Evolutionary conservation across 768 basidiomycete genomes (phyloP).

Genomic region (Trametes maxima): DNA sequence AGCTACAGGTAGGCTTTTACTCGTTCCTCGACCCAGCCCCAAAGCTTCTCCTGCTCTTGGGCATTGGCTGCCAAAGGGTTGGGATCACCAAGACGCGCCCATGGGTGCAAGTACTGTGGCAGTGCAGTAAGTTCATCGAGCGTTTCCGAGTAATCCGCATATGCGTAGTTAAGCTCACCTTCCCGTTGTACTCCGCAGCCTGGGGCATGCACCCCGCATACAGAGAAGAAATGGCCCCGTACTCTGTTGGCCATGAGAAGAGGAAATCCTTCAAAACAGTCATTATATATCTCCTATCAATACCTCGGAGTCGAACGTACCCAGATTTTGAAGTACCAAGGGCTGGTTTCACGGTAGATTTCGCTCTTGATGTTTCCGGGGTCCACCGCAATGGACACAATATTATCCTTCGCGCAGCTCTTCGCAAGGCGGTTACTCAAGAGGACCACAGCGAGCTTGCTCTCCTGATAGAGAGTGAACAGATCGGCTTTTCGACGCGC

Average conservation of each 20-base stretch:
- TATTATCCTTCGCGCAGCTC: constrained; percentile 41
- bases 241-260: constrained; percentile 25
- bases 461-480: constrained; percentile 28
- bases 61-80: constrained; percentile 18
- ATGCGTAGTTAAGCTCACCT: constrained; percentile 32
- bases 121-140: background rate
- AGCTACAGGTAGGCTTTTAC: constrained; percentile 14
- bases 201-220: constrained; percentile 47
- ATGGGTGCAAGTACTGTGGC: constrained; percentile 33
- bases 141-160: background rate
- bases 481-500: constrained; percentile 17
- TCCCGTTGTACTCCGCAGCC: constrained; percentile 41
- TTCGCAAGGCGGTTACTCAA: constrained; percentile 47
- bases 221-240: constrained; percentile 48
- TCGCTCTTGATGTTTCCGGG: constrained; percentile 40
- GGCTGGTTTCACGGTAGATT: constrained; percentile 25
- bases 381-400: constrained; percentile 49
- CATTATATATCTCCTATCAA: background rate
- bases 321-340: constrained; percentile 45
- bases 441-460: constrained; percentile 49
- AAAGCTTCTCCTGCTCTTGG: constrained; percentile 31
- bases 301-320: background rate
- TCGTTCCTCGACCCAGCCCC: constrained; percentile 37
- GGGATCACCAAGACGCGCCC: constrained; percentile 28
- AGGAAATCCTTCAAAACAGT: constrained; percentile 20